Conservation (phyloP, 2,329 filamentous ascomycete genomes). For the Aspergillus terreus region DNA sequence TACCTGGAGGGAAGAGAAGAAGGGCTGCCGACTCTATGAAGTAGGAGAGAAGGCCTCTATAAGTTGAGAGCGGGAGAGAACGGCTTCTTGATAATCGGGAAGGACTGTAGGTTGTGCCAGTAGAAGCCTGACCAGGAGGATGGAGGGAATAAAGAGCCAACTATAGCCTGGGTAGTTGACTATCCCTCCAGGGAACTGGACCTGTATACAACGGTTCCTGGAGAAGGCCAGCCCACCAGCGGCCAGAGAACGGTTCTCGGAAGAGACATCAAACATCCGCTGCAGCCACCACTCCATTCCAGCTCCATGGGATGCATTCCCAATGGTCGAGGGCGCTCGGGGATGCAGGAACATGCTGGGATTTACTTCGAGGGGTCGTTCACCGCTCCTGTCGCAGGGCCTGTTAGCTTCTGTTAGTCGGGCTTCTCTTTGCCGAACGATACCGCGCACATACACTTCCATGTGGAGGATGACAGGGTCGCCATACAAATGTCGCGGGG, state of each 20-base stretch:
- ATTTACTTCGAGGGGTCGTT: neutral
- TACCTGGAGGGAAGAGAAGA: too few species aligned
- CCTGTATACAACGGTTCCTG: too few species aligned
- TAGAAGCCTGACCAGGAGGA: too few species aligned
- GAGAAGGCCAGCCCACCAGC: neutral
- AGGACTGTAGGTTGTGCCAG: too few species aligned
- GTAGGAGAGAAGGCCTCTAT: too few species aligned
- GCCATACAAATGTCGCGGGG: neutral
- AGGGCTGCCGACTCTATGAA: too few species aligned
- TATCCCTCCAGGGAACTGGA: too few species aligned
- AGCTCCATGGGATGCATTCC: neutral
- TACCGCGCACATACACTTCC: neutral
- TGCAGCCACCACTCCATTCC: constrained; percentile 3
- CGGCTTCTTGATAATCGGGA: too few species aligned
- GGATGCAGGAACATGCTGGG: constrained; percentile 7
- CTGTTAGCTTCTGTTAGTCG: constrained; percentile 5
- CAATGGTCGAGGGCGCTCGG: neutral
- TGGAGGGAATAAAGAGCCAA: too few species aligned
- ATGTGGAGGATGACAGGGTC: neutral
- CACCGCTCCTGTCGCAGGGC: neutral
- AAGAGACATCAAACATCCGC: constrained; percentile 7
- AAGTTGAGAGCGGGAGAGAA: too few species aligned
- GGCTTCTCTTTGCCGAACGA: neutral
- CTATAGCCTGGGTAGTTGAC: too few species aligned
- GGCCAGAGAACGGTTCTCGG: neutral